These are phyloP conservation scores for Cronartium ribicola DNA, from an alignment of 1,284 basidiomycete species.

Conservation along the genomic window DNA sequence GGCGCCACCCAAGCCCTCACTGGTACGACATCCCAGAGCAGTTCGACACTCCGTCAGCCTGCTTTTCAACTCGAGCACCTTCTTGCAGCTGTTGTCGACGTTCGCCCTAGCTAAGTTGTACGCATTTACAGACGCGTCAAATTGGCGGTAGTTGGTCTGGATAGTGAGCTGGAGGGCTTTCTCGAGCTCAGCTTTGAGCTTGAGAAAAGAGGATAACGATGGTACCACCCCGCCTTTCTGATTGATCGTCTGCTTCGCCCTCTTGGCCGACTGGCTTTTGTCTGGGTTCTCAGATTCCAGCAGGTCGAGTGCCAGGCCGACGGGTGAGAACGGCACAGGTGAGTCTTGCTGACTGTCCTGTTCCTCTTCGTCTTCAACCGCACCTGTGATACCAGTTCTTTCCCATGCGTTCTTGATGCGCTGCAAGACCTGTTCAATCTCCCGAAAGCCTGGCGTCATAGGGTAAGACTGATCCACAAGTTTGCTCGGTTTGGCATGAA, in stretches of 20 bases:
- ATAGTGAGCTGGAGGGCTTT: conserved; percentile 70
- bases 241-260: conserved; percentile 37
- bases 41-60: conserved; percentile 31
- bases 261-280: conserved; percentile 35
- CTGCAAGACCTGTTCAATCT: conserved; percentile 61
- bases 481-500: conserved; percentile 17
- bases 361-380: conserved; percentile 5
- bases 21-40: conserved; percentile 27
- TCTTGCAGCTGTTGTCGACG: conserved; percentile 27
- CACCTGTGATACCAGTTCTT: conserved; percentile 23
- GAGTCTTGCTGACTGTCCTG: conserved; percentile 58
- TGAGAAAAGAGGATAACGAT: conserved; percentile 60
- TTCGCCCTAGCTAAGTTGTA: conserved; percentile 56
- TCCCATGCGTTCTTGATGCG: conserved; percentile 82
- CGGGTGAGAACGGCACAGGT: conserved; percentile 57
- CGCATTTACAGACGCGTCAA: conserved; percentile 81
- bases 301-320: conserved; percentile 25
- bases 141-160: conserved; percentile 80
- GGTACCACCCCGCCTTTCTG: conserved; percentile 53
- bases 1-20: background rate
- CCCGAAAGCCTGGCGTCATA: conserved; percentile 49
- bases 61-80: conserved; percentile 29
- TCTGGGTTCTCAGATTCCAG: conserved; percentile 26
- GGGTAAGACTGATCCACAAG: conserved; percentile 43
- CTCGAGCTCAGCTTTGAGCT: conserved; percentile 69